phyloP scores from a whole-genome alignment of 2,329 filamentous ascomycete species.

The Paraphaeosphaeria sporulosa region DNA sequence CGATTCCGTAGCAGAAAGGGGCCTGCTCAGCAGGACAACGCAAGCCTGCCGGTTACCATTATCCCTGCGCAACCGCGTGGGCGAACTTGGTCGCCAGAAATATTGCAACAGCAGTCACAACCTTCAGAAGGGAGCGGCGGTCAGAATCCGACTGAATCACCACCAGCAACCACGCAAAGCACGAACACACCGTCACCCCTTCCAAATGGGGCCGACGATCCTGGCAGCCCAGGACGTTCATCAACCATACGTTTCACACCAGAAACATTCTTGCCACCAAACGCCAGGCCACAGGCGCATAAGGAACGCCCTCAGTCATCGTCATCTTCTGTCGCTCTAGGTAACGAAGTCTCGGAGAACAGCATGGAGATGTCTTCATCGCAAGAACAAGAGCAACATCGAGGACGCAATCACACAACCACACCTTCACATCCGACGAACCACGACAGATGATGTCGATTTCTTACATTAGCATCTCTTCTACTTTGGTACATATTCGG shows the following conservation, averaged over 20 bases:
- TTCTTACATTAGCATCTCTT: neutral
- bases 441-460: slow-evolving; percentile 39
- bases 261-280: slow-evolving; percentile 24
- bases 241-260: slow-evolving; percentile 38
- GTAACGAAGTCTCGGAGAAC: slow-evolving; percentile 23
- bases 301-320: slow-evolving; percentile 5
- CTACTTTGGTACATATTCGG: slow-evolving; percentile 29
- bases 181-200: slow-evolving; percentile 23
- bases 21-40: slow-evolving; percentile 43
- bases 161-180: slow-evolving; percentile 12
- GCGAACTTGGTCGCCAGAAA: slow-evolving; percentile 62
- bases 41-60: slow-evolving; percentile 64
- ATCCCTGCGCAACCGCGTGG: slow-evolving; percentile 66
- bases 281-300: slow-evolving; percentile 19
- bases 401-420: slow-evolving; percentile 6
- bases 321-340: slow-evolving; percentile 18
- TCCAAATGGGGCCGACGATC: slow-evolving; percentile 16
- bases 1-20: slow-evolving; percentile 51
- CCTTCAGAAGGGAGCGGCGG: slow-evolving; percentile 20
- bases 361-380: slow-evolving; percentile 1
- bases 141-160: slow-evolving; percentile 27
- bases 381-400: slow-evolving; percentile 9
- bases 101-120: slow-evolving; percentile 33
- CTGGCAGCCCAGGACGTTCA: slow-evolving; percentile 15
- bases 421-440: slow-evolving; percentile 28